Evolutionary conservation across 768 basidiomycete species (phyloP).

Genomic region (Naematelia aurantialba): DNA sequence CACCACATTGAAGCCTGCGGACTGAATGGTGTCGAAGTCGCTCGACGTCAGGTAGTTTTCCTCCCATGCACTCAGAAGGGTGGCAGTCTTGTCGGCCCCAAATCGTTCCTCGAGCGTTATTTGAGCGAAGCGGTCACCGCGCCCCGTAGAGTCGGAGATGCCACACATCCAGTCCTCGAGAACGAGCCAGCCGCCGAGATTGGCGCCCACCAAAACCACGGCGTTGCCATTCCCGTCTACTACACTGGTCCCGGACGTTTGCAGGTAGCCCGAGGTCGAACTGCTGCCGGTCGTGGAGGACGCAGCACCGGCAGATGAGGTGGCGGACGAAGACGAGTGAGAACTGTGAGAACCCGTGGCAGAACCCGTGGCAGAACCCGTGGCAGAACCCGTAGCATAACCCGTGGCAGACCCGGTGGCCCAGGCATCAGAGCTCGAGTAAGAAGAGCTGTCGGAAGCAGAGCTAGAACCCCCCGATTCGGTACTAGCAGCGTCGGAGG

Average conservation of each 20-base stretch:
- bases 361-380: slow-evolving; percentile 9
- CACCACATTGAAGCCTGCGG: slow-evolving; percentile 39
- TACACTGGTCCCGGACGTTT: slow-evolving; percentile 33
- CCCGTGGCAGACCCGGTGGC: slow-evolving; percentile 10
- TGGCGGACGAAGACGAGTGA: slow-evolving; percentile 9
- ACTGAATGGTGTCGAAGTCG: slow-evolving; percentile 34
- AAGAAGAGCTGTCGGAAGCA: slow-evolving; percentile 3
- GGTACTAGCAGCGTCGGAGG: slow-evolving; percentile 14
- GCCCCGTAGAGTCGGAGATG: slow-evolving; percentile 37
- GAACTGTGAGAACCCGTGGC: slow-evolving; percentile 12
- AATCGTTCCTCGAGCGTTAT: slow-evolving; percentile 36
- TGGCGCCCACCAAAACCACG: slow-evolving; percentile 36
- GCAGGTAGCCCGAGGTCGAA: slow-evolving; percentile 32
- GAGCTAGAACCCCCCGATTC: not conserved
- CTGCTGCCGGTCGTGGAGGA: slow-evolving; percentile 16
- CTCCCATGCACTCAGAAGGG: slow-evolving; percentile 36
- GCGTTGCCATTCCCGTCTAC: slow-evolving; percentile 38
- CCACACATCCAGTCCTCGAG: slow-evolving; percentile 46
- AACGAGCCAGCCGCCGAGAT: slow-evolving; percentile 45
- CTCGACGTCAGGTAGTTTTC: slow-evolving; percentile 35
- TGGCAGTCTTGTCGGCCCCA: slow-evolving; percentile 27
- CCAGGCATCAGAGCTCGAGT: slow-evolving; percentile 6
- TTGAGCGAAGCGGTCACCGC: slow-evolving; percentile 39
- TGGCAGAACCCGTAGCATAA: slow-evolving; percentile 10
- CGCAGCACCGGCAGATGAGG: slow-evolving; percentile 12